These are phyloP conservation scores for Annulohypoxylon bovei DNA, from an alignment of 495 filamentous ascomycete genomes.

Conservation along the genomic window DNA sequence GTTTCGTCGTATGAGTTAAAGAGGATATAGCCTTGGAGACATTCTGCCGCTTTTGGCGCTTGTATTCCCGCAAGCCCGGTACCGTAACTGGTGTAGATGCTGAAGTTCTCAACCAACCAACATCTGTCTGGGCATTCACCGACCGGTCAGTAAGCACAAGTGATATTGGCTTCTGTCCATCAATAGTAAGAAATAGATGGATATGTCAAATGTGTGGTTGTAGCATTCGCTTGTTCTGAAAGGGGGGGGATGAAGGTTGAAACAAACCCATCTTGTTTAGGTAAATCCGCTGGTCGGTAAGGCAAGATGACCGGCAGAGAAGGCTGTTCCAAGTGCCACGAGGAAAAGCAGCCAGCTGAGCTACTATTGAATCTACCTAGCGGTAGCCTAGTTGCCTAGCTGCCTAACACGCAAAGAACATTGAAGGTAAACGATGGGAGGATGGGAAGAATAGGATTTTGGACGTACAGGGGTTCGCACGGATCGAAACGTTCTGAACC, in stretches of 20 bases:
- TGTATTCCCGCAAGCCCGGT: slow-evolving; percentile 25
- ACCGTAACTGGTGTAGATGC: slow-evolving; percentile 6
- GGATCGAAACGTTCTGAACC: slow-evolving; percentile 39
- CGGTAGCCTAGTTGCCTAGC: background rate
- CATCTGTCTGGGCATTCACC: slow-evolving; percentile 18
- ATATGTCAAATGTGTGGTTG: slow-evolving; percentile 16
- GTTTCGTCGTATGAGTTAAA: background rate
- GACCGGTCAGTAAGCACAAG: slow-evolving; percentile 20
- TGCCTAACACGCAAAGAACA: background rate
- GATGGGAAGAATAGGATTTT: slow-evolving; percentile 13
- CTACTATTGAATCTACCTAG: background rate
- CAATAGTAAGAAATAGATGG: slow-evolving; percentile 17
- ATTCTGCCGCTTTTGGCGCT: slow-evolving; percentile 33
- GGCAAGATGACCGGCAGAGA: slow-evolving; percentile 31
- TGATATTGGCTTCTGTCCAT: background rate
- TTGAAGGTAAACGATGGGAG: slow-evolving; percentile 15
- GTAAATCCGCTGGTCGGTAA: slow-evolving; percentile 35
- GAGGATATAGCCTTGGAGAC: slow-evolving; percentile 4
- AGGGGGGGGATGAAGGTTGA: slow-evolving; percentile 32
- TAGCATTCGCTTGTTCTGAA: slow-evolving; percentile 27
- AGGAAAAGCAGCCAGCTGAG: slow-evolving; percentile 9
- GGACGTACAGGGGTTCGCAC: slow-evolving; percentile 33
- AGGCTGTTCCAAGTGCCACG: slow-evolving; percentile 25
- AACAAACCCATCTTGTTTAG: slow-evolving; percentile 39
- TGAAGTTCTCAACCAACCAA: slow-evolving; percentile 17